Evolutionary conservation across 2,329 filamentous ascomycete genomes (phyloP).

Genomic region (Zalaria sp.): DNA sequence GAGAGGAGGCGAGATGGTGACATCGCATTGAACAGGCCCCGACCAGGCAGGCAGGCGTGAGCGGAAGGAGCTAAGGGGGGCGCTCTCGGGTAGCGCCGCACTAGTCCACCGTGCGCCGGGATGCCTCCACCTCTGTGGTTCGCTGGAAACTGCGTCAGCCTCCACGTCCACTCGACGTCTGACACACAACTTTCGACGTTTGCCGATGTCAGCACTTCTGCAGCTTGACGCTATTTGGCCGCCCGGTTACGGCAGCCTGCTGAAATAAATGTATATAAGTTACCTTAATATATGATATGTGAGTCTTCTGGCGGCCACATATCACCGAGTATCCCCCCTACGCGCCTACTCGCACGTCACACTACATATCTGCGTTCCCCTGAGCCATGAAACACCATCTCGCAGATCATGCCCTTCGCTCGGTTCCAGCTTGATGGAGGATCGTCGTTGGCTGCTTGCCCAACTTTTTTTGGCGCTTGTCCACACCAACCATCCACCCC

Average conservation of each 20-base stretch:
- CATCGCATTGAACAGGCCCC: not conserved
- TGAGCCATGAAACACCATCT: not conserved
- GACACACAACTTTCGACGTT: not conserved
- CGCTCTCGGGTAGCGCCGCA: not conserved
- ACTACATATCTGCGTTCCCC: not conserved
- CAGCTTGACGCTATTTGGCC: not conserved
- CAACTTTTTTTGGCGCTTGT: too few species aligned
- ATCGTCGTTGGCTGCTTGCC: too few species aligned
- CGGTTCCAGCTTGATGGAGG: not conserved
- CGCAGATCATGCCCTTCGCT: not conserved
- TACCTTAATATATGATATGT: too few species aligned
- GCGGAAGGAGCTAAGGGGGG: not conserved
- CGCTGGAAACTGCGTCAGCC: not conserved
- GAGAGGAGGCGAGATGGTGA: not conserved
- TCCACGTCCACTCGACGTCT: not conserved
- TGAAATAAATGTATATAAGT: not conserved
- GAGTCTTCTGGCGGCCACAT: not conserved
- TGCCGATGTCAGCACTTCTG: not conserved
- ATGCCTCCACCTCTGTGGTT: not conserved
- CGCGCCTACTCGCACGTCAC: not conserved
- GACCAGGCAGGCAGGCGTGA: not conserved
- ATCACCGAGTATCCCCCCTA: not conserved
- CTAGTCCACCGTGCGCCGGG: not conserved
- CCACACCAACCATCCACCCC: too few species aligned
- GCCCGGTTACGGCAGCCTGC: not conserved